These are phyloP conservation scores for Calonectria pteridis DNA, from an alignment of 2,329 filamentous ascomycete species.

Conservation along the genomic window DNA sequence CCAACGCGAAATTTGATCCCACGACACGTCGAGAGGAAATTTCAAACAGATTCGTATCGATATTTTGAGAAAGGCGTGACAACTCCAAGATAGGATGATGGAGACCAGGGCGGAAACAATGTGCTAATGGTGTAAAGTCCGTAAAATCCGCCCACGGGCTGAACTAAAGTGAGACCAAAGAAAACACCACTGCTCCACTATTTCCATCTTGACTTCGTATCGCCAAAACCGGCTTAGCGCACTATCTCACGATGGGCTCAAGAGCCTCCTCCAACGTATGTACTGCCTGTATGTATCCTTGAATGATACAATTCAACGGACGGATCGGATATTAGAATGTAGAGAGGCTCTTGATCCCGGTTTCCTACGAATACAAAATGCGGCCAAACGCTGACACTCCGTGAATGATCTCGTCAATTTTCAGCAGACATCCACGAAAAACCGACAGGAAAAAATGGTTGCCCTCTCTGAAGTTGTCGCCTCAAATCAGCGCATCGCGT, in stretches of 20 bases:
- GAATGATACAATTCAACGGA: background rate
- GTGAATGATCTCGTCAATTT: background rate
- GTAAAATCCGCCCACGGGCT: background rate
- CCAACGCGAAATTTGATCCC: background rate
- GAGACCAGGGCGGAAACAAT: background rate
- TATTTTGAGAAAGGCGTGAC: background rate
- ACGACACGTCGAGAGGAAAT: background rate
- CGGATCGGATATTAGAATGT: background rate
- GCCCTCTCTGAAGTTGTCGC: background rate
- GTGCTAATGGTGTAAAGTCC: background rate
- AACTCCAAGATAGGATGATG: background rate
- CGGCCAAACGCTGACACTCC: background rate
- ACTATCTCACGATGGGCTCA: too few relatives aligned
- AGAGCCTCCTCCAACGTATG: background rate
- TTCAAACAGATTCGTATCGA: background rate
- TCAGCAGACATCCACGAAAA: background rate
- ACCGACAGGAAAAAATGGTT: background rate
- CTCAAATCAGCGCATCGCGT: background rate
- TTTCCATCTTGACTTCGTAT: constrained; percentile 9
- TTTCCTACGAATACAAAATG: background rate
- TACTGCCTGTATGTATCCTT: background rate
- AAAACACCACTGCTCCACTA: background rate
- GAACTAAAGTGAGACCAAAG: background rate
- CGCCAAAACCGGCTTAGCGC: background rate
- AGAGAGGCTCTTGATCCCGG: background rate